A percentile compares a stretch with the other conserved stretches of the same genome.
Evolutionary conservation across 345 rosid genomes (phyloP).

Genomic region (Chamaenerion angustifolium): DNA sequence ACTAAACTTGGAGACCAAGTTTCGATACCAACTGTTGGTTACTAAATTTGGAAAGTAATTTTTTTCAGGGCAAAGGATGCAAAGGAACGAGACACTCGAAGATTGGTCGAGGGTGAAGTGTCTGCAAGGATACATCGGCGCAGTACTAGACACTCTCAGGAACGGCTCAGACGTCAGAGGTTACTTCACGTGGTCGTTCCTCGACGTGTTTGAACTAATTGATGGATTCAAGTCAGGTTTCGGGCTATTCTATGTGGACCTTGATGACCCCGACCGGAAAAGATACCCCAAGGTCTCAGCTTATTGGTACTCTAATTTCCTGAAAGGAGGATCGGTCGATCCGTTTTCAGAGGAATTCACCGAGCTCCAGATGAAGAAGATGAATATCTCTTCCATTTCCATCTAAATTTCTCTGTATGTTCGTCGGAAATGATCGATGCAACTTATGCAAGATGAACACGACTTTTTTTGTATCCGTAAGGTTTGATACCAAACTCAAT

Average conservation of each 20-base stretch:
- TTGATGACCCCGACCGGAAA: conserved; percentile 10
- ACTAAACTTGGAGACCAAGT: background rate
- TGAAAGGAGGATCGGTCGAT: conserved; percentile 7
- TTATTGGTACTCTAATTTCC: conserved; percentile 11
- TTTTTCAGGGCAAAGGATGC: conserved; percentile 13
- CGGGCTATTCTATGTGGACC: conserved; percentile 13
- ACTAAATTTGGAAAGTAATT: too few species aligned
- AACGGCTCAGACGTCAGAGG: conserved; percentile 13
- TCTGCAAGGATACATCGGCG: conserved; percentile 12
- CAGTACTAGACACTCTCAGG: conserved; percentile 10
- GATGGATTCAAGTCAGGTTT: conserved; percentile 10
- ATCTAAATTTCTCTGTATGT: background rate
- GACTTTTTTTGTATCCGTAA: too few species aligned
- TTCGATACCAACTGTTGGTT: background rate
- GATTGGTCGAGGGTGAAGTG: conserved; percentile 10
- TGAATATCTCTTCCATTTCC: background rate
- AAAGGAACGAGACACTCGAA: conserved; percentile 6
- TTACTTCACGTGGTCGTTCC: conserved; percentile 14
- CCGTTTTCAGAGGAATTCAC: background rate
- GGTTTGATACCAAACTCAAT: too few species aligned
- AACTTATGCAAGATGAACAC: too few species aligned
- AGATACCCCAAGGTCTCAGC: conserved; percentile 15
- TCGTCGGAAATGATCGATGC: too few species aligned
- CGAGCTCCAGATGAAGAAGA: background rate
- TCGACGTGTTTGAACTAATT: conserved; percentile 11